Evolutionary conservation across 306 rosid species (phyloP), one percentile per base, ranked within the genome.

Genomic region (Glycyrrhiza uralensis): DNA sequence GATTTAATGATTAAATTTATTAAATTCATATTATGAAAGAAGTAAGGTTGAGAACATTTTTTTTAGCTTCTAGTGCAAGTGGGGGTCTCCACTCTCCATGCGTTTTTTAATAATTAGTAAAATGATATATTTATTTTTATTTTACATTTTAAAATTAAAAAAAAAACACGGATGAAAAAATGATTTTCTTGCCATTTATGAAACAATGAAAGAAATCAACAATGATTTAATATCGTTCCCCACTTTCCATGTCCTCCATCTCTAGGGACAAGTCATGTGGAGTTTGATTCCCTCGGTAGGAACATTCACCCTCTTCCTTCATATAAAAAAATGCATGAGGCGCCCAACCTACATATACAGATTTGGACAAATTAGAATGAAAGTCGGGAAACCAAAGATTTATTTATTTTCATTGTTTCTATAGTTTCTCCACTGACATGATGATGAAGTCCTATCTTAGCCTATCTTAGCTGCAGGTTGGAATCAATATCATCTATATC

Each of bases 311-410:
- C 20, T 83, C 84, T 24, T 20, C 52, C 72, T 61, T 46, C 79
- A 23, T 42, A 9, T 26, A 20, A 58, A 81, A 83, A 79, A 62
- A 86, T 12, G 74, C 82, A 81, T 81, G 66, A 62, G 90, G 90
- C 0, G 90, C 87, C 90, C 84, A 83, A 63, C 90, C 87, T 86
- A 56, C 74, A 75, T 15, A 46, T 38, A n/a, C n/a, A 0, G 11
- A 65, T 66, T 41, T 68, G 2, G 0, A 47, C 20, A 3, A 44
- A 50, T n/a, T n/a, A 69, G 39, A 8, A 4, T 10, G 0, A 1
- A 32, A 3, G 8, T 20, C 3, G 59, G 42, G 8, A 67, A 46
- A 23, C 41, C 22, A 22, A 66, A 58, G 9, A 35, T 32, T 50
- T 17, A 72, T n/a, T 62, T 0, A 35, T 50, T 0, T 26, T 26